Base-by-base conservation (phyloP, 371 early-diverging fungal species). In the Nematocida major region DNA sequence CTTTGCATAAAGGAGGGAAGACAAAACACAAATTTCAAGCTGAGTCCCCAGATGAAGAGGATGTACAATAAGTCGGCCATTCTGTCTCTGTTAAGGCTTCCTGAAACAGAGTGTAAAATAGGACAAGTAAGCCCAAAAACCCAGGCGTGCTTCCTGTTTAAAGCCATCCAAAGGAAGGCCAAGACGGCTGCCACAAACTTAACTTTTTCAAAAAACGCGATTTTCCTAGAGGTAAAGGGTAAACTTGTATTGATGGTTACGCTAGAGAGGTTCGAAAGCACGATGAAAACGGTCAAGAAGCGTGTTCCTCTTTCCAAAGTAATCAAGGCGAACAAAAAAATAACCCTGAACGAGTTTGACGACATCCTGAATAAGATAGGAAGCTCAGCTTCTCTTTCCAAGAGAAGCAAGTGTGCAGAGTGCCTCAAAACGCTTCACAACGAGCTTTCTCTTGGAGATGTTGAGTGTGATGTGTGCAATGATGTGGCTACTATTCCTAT, bases 341-440 rank as follows among this genome's bases (percentile, higher is more conserved):
- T 51, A 36, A 34, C 22, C 34, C 54, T 63, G 39, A 79, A 62
- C 54, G 65, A 63, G 36, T 66, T 69, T 39, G 79, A 69, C 51
- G 73, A 69, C 42, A 15, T 69, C 13, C 66, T 79, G 2, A 50
- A 66, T 24, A 50, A 48, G 43, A 34, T 53, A 39, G 59, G 54
- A 5, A 9, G 13, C n/a, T 24, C 24, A 11, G 20, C 20, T 30
- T 13, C 36, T 9, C 15, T 20, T 9, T 62, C 80, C 34, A 36
- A 51, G 30, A 34, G 34, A n/a, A 54, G 47, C 48, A 50, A 61
- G 48, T 79, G 79, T 47, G 39, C 15, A 7, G 53, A 18, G 38
- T 79, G 79, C 50, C 42, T 79, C 24, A 40, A 79, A 40, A 30
- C 3, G 3, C 53, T 79, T 39, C 63, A 69, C n/a, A 63, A 34